Evolutionary conservation across 108 stramenopile species (phyloP), one percentile per base, ranked within the genome.

Genomic region (Skeletonema tropicum): DNA sequence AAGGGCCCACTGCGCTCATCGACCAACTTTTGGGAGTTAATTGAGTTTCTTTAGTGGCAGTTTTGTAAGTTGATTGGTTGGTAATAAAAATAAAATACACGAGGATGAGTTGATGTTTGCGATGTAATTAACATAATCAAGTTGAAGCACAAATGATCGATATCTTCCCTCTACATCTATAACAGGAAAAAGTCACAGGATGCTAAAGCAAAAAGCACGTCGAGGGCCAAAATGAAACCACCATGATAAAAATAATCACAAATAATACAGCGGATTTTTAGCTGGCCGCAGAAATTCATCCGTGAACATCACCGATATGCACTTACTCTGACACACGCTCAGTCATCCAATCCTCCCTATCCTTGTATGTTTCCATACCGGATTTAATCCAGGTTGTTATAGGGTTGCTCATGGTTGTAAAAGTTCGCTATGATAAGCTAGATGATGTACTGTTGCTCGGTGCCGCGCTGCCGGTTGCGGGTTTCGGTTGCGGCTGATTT

Each of bases 1-100:
- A 83, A 73, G 7, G 84, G 79, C 1, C 88, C 86, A 31, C 76
- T 73, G 45, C 74, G 85, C 83, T 89, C 88, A 55, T 89, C 88
- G 25, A 59, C 60, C 17, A 85, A 64, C 68, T 89, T 89, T 81
- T 89, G 88, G 2, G 88, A 60, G 63, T 87, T 75, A 46, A 89
- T 66, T 30, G 88, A 87, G 64, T 45, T 83, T 82, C 88, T 89
- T 19, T 68, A 10, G 36, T 19, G 36, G 15, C 0, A 32, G 14
- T 13, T 33, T 29, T 5, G 59, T 39, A 12, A 39, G 0, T 41
- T 41, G 39, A 45, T n/a, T n/a, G 41, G 41, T 15, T 42, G 11
- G 3, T 41, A 41, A 21, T 61, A 32, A 36, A 23, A 55, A 55
- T 55, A 55, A 23, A 49, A 19, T 1, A 19, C 9, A 15, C 1